Evolutionary conservation across 2,329 filamentous ascomycete genomes (phyloP), one percentile per base, ranked within the genome.

Genomic region (Dissoconium aciculare): DNA sequence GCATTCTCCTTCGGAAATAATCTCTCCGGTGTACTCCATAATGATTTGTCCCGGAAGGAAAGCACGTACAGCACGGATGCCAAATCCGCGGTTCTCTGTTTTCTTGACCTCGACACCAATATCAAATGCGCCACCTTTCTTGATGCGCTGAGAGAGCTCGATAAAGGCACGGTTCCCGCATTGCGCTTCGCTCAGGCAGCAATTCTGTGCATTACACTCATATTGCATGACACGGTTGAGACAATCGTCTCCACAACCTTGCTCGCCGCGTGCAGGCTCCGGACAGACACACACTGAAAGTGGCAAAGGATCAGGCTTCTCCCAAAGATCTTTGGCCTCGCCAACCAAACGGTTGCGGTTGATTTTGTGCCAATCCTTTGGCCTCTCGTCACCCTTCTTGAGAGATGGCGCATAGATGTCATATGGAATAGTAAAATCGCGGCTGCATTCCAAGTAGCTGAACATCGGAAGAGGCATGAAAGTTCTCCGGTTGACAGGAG

Each of bases 171-270:
- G 80, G 52, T 98, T 98, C 15, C 71, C 73, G 55, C 89, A 98
- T 28, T 64, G 51, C 12, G 72, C 67, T n/a, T 70, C 64, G 24
- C 78, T 78, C 11, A 87, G 62, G 35, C 75, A 79, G 62, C 89
- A 98, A 53, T 94, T 98, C 34, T 69, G 76, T 27, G 78, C 70
- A 53, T 95, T 83, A 53, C 89, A 98, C 59, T 98, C 89, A 54
- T 94, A 95, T 33, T 92, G 74, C 84, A 95, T 95, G 54, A 84
- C 84, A 39, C 84, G 69, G 54, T 98, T 98, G 51, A 93, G 80
- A 57, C 89, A 98, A 46, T 79, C 69, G 40, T 94, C 83, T 40
- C 74, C 80, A 48, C 89, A 95, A 19, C 83, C 84, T 32, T 77
- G 73, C 31, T 85, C 79, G 5, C 47, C 44, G n/a, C 43, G 37